These are phyloP conservation scores for Paecilomyces fulvus DNA, from an alignment of 2,329 filamentous ascomycete species.

Conservation along the genomic window DNA sequence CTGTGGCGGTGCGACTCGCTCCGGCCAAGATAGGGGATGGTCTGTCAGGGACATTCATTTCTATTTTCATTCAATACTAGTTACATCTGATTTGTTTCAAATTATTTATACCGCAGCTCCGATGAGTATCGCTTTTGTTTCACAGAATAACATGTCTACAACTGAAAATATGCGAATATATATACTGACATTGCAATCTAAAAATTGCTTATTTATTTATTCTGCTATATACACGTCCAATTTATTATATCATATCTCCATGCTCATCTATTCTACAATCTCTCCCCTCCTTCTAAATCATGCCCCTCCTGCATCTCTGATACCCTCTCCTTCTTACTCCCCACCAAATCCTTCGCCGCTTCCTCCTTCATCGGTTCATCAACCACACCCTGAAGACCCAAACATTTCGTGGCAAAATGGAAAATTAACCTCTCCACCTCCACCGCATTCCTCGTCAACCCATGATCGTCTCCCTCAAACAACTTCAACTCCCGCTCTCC, in stretches of 20 bases:
- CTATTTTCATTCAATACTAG: no score
- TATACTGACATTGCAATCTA: no score
- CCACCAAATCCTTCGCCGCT: constrained; percentile 14
- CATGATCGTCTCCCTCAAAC: constrained; percentile 37
- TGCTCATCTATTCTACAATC: constrained; percentile 14
- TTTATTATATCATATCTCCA: neutral
- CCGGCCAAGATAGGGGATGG: neutral
- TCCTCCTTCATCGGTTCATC: constrained; percentile 7
- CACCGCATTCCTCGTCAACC: constrained; percentile 27
- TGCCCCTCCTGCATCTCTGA: constrained; percentile 27
- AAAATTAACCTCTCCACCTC: constrained; percentile 33
- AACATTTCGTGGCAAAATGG: constrained; percentile 28
- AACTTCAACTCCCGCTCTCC: constrained; percentile 27
- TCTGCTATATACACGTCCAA: neutral
- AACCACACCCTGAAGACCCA: constrained; percentile 18
- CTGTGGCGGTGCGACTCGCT: constrained; percentile 1
- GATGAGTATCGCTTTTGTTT: no score
- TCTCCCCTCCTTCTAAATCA: constrained; percentile 27
- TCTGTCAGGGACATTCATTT: neutral
- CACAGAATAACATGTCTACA: no score
- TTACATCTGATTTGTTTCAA: no score
- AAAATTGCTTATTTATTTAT: neutral
- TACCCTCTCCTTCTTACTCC: constrained; percentile 14
- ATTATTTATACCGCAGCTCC: no score
- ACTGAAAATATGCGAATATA: no score